Percentiles rank a stretch among this genome's conserved stretches.
Evolutionary conservation across 140 eudicot species (phyloP).

Genomic region (Flaveria floridana): DNA sequence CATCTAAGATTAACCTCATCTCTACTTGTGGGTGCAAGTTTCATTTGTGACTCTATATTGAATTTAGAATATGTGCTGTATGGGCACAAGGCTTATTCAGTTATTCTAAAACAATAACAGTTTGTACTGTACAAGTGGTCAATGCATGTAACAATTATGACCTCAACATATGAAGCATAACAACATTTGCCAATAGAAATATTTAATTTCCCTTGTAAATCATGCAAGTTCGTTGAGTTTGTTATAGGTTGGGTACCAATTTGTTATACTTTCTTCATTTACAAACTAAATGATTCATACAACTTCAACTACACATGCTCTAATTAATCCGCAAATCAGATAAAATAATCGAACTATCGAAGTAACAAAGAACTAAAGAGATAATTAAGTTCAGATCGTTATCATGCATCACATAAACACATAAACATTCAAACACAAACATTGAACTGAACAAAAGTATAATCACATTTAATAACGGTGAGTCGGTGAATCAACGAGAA

Average conservation of each 20-base stretch:
- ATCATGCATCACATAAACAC: neutral
- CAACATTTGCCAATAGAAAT: neutral
- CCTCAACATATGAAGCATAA: conserved; percentile 3
- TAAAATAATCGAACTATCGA: neutral
- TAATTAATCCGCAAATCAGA: conserved; percentile 16
- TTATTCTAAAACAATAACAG: conserved; percentile 4
- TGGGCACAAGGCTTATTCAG: neutral
- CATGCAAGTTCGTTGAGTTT: neutral
- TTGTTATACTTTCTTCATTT: neutral
- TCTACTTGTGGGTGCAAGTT: conserved; percentile 14
- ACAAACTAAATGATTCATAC: neutral
- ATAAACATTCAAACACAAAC: neutral
- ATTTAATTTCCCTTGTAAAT: neutral
- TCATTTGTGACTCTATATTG: conserved; percentile 11
- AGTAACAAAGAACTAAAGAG: neutral
- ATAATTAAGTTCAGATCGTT: neutral
- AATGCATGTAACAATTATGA: conserved; percentile 6
- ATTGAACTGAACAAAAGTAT: neutral
- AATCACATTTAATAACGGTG: conserved; percentile 11
- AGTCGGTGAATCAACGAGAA: neutral
- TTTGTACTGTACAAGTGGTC: neutral
- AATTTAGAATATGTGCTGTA: conserved; percentile 16
- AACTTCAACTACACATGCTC: neutral
- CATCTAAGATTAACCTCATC: conserved; percentile 5
- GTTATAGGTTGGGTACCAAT: neutral